Percentiles rank a stretch among this genome's conserved stretches.
phyloP scores from a whole-genome alignment of 2,329 filamentous ascomycete genomes.

The Fusarium falciforme region DNA sequence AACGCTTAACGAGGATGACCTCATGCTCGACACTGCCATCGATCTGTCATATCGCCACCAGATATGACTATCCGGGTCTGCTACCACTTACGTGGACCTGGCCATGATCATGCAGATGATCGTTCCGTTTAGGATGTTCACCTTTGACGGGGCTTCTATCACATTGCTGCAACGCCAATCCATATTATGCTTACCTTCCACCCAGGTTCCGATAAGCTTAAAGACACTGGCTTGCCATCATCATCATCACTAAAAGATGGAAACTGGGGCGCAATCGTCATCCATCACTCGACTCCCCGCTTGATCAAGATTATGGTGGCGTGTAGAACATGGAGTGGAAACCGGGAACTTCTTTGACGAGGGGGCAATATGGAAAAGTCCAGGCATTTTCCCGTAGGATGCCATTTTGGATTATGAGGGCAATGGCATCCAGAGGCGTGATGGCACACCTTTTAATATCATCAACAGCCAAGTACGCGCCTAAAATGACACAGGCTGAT shows the following conservation, averaged over 20 bases:
- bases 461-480: neutral
- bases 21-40: neutral
- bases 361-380: neutral
- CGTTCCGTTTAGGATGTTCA: neutral
- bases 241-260: neutral
- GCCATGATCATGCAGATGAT: neutral
- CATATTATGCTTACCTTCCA: neutral
- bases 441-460: neutral
- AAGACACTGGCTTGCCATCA: neutral
- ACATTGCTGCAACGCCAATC: neutral
- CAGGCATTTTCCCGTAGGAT: neutral
- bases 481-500: too few relatives aligned
- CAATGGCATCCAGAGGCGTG: neutral
- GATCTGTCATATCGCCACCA: neutral
- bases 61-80: neutral
- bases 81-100: neutral
- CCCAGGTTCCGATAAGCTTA: neutral
- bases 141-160: neutral
- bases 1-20: neutral
- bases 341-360: neutral
- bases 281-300: neutral
- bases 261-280: neutral
- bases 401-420: neutral
- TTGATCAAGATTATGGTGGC: neutral
- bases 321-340: neutral